These are phyloP conservation scores for Pterocarpus macrocarpus DNA, from an alignment of 306 rosid genomes.

Conservation along the genomic window DNA sequence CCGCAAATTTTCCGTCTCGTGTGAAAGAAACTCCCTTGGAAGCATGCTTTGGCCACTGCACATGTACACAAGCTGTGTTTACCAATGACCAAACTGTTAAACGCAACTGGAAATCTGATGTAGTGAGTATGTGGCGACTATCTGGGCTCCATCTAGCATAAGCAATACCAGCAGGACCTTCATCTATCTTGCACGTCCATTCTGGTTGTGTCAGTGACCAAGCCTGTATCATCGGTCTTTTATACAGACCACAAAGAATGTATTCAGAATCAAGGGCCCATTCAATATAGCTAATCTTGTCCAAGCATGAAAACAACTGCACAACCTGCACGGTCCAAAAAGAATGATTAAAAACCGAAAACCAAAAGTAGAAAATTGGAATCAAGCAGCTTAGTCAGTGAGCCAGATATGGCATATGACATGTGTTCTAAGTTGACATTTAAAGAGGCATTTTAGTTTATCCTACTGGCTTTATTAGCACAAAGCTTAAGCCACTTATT, in stretches of 20 bases:
- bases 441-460: constrained; percentile 2
- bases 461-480: not conserved
- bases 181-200: constrained; percentile 99
- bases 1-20: constrained; percentile 88
- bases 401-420: constrained; percentile 12
- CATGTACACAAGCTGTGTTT: constrained; percentile 95
- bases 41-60: constrained; percentile 95
- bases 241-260: constrained; percentile 94
- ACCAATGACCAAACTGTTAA: constrained; percentile 94
- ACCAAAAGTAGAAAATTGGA: constrained; percentile 10
- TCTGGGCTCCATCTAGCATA: constrained; percentile 99
- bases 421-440: not conserved
- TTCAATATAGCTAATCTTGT: constrained; percentile 97
- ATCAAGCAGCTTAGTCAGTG: constrained; percentile 29
- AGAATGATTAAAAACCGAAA: constrained; percentile 28
- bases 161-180: constrained; percentile 96
- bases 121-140: constrained; percentile 97
- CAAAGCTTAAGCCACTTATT: constrained; percentile 1
- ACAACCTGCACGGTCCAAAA: constrained; percentile 78
- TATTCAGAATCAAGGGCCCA: constrained; percentile 99
- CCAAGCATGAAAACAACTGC: constrained; percentile 98
- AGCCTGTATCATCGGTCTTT: constrained; percentile 96
- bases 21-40: constrained; percentile 96
- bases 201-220: constrained; percentile 98
- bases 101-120: constrained; percentile 92